Percentiles rank a stretch among this genome's conserved stretches.
Evolutionary conservation across 1,139 yeast genomes (phyloP).

Genomic region (Taphrina flavorubra): DNA sequence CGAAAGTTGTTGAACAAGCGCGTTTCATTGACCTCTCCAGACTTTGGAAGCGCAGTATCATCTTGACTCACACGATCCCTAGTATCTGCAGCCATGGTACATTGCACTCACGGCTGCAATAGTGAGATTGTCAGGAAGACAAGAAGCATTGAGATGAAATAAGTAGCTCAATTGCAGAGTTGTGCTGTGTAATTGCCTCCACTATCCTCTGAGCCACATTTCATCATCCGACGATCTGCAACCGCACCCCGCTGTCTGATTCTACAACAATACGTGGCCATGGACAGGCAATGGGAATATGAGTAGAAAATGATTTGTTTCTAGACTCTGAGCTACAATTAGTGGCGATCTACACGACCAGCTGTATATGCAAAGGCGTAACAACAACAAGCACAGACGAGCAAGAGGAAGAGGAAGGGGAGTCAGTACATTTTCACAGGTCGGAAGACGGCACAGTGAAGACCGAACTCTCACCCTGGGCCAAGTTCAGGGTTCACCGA

Average conservation of each 20-base stretch:
- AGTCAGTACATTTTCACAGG: not conserved
- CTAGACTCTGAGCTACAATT: too few species aligned
- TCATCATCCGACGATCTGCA: not conserved
- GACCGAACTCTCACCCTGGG: constrained; percentile 41
- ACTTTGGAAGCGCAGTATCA: constrained; percentile 8
- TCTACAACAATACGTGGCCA: too few species aligned
- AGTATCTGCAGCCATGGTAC: constrained; percentile 1
- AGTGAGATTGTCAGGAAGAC: too few species aligned
- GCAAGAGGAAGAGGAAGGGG: not conserved
- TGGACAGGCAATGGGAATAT: too few species aligned
- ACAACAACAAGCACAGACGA: not conserved
- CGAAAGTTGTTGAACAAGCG: constrained; percentile 14
- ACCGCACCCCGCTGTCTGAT: too few species aligned
- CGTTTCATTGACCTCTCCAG: not conserved
- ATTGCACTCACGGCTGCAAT: not conserved
- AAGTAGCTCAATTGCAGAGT: too few species aligned
- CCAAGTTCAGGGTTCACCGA: constrained; percentile 40
- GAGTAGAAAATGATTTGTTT: too few species aligned
- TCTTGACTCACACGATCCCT: not conserved
- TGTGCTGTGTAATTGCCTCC: not conserved
- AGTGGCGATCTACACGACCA: too few species aligned
- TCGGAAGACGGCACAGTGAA: not conserved
- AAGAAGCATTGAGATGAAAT: too few species aligned
- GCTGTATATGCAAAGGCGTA: not conserved
- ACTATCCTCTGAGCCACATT: not conserved